Percentiles rank a stretch among this genome's conserved stretches.
phyloP scores from a whole-genome alignment of 352 stramenopile genomes.

The Phytophthora litchii region DNA sequence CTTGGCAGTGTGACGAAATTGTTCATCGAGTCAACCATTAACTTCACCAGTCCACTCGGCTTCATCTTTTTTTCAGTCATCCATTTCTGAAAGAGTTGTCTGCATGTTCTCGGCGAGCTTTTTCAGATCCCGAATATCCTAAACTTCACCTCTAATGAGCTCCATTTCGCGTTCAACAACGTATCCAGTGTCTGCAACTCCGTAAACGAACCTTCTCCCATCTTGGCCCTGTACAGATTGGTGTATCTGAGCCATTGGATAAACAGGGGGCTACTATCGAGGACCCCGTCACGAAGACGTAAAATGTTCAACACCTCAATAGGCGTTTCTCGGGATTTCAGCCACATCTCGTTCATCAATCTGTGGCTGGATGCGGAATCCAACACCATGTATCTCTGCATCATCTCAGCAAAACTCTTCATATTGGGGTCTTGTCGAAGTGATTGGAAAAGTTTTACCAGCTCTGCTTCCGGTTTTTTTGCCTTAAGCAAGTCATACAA shows the following conservation, averaged over 20 bases:
- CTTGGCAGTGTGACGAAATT: background rate
- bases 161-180: background rate
- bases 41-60: background rate
- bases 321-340: background rate
- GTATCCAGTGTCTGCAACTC: background rate
- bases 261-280: background rate
- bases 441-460: conserved; percentile 1
- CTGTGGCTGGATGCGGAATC: background rate
- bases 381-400: conserved; percentile 3
- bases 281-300: background rate
- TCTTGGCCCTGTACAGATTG: background rate
- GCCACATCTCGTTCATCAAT: background rate
- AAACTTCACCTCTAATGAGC: too few species aligned
- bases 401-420: background rate
- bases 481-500: background rate
- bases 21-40: too few species aligned
- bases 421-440: background rate
- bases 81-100: background rate
- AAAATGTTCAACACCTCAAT: background rate
- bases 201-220: background rate
- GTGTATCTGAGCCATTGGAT: background rate
- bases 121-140: background rate
- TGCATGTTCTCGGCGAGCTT: background rate
- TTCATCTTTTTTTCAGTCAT: background rate
- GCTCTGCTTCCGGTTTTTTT: background rate